Conservation (phyloP, 108 stramenopile species). For the Cylindrotheca fusiformis region DNA sequence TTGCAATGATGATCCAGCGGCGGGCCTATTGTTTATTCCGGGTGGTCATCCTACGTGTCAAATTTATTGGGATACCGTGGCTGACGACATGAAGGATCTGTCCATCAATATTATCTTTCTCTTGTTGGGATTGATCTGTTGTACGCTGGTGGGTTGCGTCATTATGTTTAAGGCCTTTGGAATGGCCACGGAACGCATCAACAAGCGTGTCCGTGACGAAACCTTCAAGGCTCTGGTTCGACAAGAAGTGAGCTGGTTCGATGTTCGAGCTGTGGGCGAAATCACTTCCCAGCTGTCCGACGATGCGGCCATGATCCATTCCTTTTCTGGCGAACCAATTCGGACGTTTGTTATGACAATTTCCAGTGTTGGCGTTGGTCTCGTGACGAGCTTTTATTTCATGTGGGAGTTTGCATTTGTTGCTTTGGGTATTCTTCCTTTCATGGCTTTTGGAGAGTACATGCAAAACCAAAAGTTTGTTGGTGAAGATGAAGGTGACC, state of each 20-base stretch:
- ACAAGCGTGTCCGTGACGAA: conserved; percentile 50
- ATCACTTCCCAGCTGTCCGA: conserved; percentile 61
- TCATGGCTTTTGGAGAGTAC: conserved; percentile 46
- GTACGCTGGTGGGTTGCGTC: conserved; percentile 34
- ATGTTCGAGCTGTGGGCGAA: conserved; percentile 37
- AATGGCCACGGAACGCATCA: conserved; percentile 49
- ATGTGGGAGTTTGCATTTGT: conserved; percentile 51
- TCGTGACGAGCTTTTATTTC: conserved; percentile 50
- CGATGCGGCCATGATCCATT: conserved; percentile 58
- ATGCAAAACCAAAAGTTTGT: conserved; percentile 46
- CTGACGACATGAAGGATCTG: conserved; percentile 25
- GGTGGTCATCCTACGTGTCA: conserved; percentile 20
- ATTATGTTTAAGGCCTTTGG: conserved; percentile 47
- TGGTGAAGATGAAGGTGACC: conserved; percentile 45
- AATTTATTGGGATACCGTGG: conserved; percentile 23
- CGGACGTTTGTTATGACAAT: conserved; percentile 40
- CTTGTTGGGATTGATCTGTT: conserved; percentile 22
- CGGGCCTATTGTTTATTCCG: no score
- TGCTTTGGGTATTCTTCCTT: conserved; percentile 42
- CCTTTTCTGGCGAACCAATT: conserved; percentile 64
- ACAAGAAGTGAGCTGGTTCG: conserved; percentile 49
- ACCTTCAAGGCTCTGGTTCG: conserved; percentile 40
- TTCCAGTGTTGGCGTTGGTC: conserved; percentile 45
- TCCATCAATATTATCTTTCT: conserved; percentile 22
- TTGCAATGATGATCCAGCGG: neutral